Evolutionary conservation across 805 yeast genomes (phyloP), one percentile per base, ranked within the genome.

Genomic region (Candida quercuum): DNA sequence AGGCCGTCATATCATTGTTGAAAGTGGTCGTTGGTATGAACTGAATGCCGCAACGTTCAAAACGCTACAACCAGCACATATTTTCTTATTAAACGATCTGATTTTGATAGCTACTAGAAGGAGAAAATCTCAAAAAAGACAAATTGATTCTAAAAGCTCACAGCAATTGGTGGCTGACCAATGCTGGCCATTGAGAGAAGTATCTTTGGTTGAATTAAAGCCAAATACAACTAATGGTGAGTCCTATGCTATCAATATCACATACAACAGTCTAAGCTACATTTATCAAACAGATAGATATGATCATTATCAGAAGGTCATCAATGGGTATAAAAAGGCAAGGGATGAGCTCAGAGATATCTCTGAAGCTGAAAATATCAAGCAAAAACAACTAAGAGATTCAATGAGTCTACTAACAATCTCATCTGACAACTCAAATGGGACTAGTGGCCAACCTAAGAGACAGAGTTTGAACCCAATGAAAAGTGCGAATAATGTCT

Each of bases 1-100:
- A 0, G 93, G 89, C 4, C 71, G 96, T 35, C 96, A 87, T 57
- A 74, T 88, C 2, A 62, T 86, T 15, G 73, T 78, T 9, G 93
- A 88, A 49, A 78, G 87, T 55, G 82, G 83, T 3, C 72, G 88
- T 34, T 89, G 96, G 96, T 76, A 73, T 40, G 96, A 88, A 59
- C 63, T 89, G 42, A 88, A 87, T 51, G 76, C 83, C 3, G 88
- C 93, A 0, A 86, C 95, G 11, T 78, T 86, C 75, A 86, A 86
- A 56, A 81, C 88, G 1, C 67, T 81, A 24, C 79, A 83, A 47
- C 80, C 86, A 2, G 78, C 82, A 5, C 94, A 84, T 51, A 57
- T 89, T 32, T 84, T 85, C 50, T 59, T 89, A 8, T 65, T 89
- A 47, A 88, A 83, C 53, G 97, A 89, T 57, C 69, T 80, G 49